Evolutionary conservation across 495 filamentous ascomycete genomes (phyloP), one percentile per base, ranked within the genome.

Genomic region (Arthonia radiata): DNA sequence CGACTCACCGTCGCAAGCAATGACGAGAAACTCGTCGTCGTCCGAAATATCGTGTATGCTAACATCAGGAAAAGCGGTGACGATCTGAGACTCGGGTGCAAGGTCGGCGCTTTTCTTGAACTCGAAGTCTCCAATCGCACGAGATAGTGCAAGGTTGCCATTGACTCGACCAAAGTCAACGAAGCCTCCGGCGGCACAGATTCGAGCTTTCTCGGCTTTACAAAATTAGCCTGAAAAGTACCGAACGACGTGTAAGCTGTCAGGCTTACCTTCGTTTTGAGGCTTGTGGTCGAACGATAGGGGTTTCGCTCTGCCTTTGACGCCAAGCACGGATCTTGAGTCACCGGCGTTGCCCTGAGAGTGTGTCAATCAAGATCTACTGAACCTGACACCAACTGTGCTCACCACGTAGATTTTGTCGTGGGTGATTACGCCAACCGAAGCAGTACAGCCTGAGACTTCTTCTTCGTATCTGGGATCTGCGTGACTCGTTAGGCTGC

Each of bases 61-160:
- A 14, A 97, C 78, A 48, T 97, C 86, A 9, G 86, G 86, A 46
- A 69, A 93, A 5, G 89, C 86, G 4, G 86, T 97, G 9, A 97
- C 86, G 22, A 97, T 93, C 47, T 97, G 86, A 44, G 91, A 74
- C 42, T 97, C 89, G 17, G 89, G 86, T 6, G 82, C 69, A 24
- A 97, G 66, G 37, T 92, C 81, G 32, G 82, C 74, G 48, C 83
- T 91, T 61, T 93, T 94, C 65, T 97, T 97, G 62, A 97, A 97
- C 48, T 97, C 86, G 42, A 97, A 97, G 53, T 97, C 86, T 36
- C 86, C 86, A 42, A 97, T 93, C 36, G 86, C 86, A 44, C 86
- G 71, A 26, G 89, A 94, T 21, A 97, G 59, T n/a, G 86, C 86
- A 26, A 97, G 67, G 46, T 97, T 97, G 38, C 86, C 86, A 46